Conservation (phyloP, 1,284 basidiomycete species). For the Hypsizygus ulmarius region DNA sequence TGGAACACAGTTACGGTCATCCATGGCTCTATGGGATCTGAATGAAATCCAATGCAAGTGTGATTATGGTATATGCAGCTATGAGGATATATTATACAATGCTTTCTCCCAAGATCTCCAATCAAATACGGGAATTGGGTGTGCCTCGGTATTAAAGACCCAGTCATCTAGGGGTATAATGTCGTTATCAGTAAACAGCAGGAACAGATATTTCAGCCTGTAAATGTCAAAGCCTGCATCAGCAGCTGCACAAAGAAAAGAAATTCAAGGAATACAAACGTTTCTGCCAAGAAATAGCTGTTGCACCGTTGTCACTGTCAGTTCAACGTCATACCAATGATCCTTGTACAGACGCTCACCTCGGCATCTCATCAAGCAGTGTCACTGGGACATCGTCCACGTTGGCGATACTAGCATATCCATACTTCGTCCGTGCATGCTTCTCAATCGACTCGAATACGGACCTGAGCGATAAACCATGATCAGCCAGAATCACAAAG, state of each 20-base stretch:
- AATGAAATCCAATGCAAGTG: no score
- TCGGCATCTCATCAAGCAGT: constrained; percentile 63
- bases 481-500: not conserved
- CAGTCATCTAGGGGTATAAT: constrained; percentile 66
- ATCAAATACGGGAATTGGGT: constrained; percentile 71
- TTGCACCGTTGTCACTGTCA: not conserved
- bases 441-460: constrained; percentile 51
- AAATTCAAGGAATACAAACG: constrained; percentile 16
- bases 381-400: constrained; percentile 38
- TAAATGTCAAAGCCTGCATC: constrained; percentile 29
- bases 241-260: not conserved
- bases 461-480: not conserved
- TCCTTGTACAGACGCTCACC: constrained; percentile 34
- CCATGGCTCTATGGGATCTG: no score
- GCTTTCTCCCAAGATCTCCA: constrained; percentile 54
- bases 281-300: constrained; percentile 70
- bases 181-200: constrained; percentile 59
- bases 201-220: constrained; percentile 65
- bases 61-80: no score
- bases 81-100: constrained; percentile 46
- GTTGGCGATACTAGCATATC: constrained; percentile 57
- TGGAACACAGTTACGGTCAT: no score
- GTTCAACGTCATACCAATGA: not conserved
- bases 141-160: constrained; percentile 88
- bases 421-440: constrained; percentile 48